Evolutionary conservation across 2,329 filamentous ascomycete genomes (phyloP), one percentile per base, ranked within the genome.

Genomic region (Curvularia sp.): DNA sequence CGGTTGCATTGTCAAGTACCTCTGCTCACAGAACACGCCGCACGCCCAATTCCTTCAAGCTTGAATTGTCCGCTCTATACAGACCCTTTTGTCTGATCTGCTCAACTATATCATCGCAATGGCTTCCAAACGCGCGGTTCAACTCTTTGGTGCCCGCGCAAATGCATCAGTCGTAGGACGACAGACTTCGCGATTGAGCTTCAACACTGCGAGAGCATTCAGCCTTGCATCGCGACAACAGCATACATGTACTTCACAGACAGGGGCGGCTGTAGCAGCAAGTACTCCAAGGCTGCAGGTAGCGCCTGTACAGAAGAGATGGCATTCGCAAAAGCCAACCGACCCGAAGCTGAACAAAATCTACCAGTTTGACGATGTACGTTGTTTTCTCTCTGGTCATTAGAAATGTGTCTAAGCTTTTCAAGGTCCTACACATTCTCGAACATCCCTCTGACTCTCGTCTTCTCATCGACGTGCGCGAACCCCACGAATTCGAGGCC

Each of bases 401-500:
- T 21, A 18, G 8, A 8, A 13, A 5, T 19, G 21, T 55, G 41
- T 52, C 46, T 30, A 23, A 28, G 25, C 9, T 10, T 12, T n/a
- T 21, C 18, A 21, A 51, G 67, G 64, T 80, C 55, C 73, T 79
- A 53, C 57, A 72, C 55, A 69, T 80, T 43, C 47, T 71, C 58
- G 61, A 70, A 61, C 56, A 61, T 34, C 68, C 71, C 6, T 64
- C 66, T 42, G 46, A 67, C 52, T 67, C 72, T 45, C 60, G 67
- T 63, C 58, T 78, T 74, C 50, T 77, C 59, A 71, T 76, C 62
- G 90, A 93, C 77, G 85, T 89, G 51, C 90, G 91, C 74, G 90
- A 94, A 74, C 89, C 89, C 1, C 67, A 70, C 62, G 92, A 95
- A 75, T 85, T 90, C 59, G 68, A 78, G 49, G 75, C 80, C 6